Evolutionary conservation across 2,329 filamentous ascomycete species (phyloP), one percentile per base, ranked within the genome.

Genomic region (Sporothrix mexicana): DNA sequence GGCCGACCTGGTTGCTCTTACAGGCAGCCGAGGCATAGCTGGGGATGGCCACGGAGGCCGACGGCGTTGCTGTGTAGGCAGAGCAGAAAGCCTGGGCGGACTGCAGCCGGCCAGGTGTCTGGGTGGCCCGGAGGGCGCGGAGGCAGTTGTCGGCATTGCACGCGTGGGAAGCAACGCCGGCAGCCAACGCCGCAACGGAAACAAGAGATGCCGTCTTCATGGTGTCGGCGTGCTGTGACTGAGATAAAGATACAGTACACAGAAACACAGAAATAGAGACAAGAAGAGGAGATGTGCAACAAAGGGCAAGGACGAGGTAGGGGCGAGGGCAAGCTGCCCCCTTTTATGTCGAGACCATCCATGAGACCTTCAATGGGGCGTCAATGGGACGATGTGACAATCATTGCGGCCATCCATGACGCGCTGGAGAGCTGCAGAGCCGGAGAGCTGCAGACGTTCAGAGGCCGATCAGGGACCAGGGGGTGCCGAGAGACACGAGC

Each of bases 121-220:
- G 78, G 13, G 77, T 80, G 53, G 81, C 79, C 51, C 79, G 76
- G 73, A 82, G 73, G n/a, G 81, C 80, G 23, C 80, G 79, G 30
- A 82, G 79, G 76, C 81, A 83, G 75, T 82, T 80, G 76, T 83
- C 81, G 66, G 80, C 79, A 36, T 67, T 70, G 69, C 74, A 74
- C 59, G 23, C 4, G 12, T 47, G 8, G 61, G 61, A 41, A 5
- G 61, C 41, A 66, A 62, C 64, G 7, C 36, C 53, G 17, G 30
- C 13, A 23, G 68, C 47, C 66, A 68, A 49, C 17, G 64, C 64
- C 45, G 45, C 20, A n/a, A 68, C 9, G 47, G 45, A n/a, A 41
- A 10, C 23, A 61, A 59, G 41, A n/a, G 23, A 9, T n/a, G 20
- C 70, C 7, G 49, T 23, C 51, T 72, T 72, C 62, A 68, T 72